Evolutionary conservation across 352 stramenopile species (phyloP), one percentile per base, ranked within the genome.

Genomic region (Globisporangium irregulare): DNA sequence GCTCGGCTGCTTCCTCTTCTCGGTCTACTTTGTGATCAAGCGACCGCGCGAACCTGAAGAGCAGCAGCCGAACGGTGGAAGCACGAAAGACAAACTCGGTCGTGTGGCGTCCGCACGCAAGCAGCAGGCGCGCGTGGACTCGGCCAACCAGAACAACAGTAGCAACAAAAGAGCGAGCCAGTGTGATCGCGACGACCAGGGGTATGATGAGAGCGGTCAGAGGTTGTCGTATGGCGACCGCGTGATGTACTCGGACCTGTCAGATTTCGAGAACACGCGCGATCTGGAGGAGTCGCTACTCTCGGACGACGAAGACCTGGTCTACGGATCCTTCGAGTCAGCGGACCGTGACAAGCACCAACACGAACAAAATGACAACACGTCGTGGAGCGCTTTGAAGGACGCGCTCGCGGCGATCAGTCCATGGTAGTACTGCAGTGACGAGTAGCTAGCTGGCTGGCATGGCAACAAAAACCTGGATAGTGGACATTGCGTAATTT

Each of bases 21-120:
- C 88, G 1, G 86, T 95, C 10, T 95, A 95, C 68, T 95, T 95
- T 72, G 86, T 95, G 34, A 87, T 78, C 4, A 95, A 94, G 73
- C 88, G 88, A 7, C 88, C 88, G 18, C 84, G 80, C 20, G 78
- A 88, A 25, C 71, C 36, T 32, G 61, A 38, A 32, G 25, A 34
- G 36, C n/a, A 29, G 34, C 50, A 41, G 29, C 18, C 48, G 32
- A n/a, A n/a, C 24, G 27, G 12, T 5, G 50, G 12, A 1, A 55
- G 15, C 20, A 41, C 41, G 12, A 62, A 46, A 25, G 24, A 1
- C 15, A 69, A 15, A 36, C 29, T 69, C 20, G 66, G 24, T 24
- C 66, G 66, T 12, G 36, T 72, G 1, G 50, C 36, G 4, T 73
- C 67, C 2, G 64, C 34, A 9, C 62, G 67, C 6, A 69, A 70